Evolutionary conservation across 768 basidiomycete species (phyloP).

Genomic region (Phlebiopsis gigantea): DNA sequence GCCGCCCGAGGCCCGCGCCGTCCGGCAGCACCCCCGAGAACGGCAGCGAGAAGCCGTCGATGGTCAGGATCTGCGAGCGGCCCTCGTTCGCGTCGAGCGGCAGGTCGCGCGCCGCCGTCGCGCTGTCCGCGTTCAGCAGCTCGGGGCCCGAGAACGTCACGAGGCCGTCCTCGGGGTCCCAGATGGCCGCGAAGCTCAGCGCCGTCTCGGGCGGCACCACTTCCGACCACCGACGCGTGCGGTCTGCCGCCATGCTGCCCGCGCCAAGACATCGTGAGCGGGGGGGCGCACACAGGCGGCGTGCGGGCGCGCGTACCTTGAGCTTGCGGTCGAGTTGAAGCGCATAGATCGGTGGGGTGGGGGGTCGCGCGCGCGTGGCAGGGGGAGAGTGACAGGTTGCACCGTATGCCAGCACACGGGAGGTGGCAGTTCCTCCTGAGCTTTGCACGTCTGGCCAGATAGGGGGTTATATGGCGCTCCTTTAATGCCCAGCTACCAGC

Average conservation of each 20-base stretch:
- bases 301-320: not conserved
- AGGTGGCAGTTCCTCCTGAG: not conserved
- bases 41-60: constrained; percentile 20
- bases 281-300: not conserved
- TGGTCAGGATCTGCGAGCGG: constrained; percentile 23
- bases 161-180: constrained; percentile 53
- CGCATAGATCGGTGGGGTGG: not conserved
- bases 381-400: not conserved
- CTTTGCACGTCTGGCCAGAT: not conserved
- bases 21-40: constrained; percentile 4
- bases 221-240: constrained; percentile 45
- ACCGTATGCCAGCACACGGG: constrained; percentile 14
- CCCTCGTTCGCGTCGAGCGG: constrained; percentile 21
- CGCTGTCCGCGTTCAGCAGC: constrained; percentile 30
- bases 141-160: constrained; percentile 50
- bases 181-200: constrained; percentile 55
- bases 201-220: constrained; percentile 50
- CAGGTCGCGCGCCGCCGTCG: constrained; percentile 6
- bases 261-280: not conserved
- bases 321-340: not conserved
- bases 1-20: constrained; percentile 5
- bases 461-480: not conserved
- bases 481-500: not conserved
- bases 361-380: not conserved
- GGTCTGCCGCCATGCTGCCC: constrained; percentile 4